phyloP scores from a whole-genome alignment of 192 early-diverging fungal species.

The Backusella parvicylindrica region DNA sequence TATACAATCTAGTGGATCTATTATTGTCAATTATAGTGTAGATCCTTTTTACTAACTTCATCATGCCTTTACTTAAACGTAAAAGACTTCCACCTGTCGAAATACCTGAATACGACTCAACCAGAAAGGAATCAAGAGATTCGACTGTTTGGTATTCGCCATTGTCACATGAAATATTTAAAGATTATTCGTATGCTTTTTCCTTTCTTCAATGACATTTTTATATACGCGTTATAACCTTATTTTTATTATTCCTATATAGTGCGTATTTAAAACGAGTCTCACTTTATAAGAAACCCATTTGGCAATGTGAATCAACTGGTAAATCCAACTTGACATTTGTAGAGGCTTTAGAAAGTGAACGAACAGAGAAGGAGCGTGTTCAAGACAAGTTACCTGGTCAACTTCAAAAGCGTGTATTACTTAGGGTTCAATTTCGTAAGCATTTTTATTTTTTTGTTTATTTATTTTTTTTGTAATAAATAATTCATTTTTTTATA shows the following conservation, averaged over 20 bases:
- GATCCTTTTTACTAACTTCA: too few relatives aligned
- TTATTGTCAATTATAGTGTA: too few relatives aligned
- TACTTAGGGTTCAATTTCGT: slow-evolving; percentile 76
- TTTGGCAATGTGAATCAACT: slow-evolving; percentile 78
- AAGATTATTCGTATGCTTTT: slow-evolving; percentile 49
- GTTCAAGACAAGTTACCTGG: slow-evolving; percentile 65
- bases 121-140: slow-evolving; percentile 28
- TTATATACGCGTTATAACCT: slow-evolving; percentile 8
- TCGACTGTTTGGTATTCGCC: slow-evolving; percentile 46
- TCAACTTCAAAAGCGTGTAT: slow-evolving; percentile 55
- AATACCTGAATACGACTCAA: slow-evolving; percentile 14
- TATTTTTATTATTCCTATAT: slow-evolving; percentile 5
- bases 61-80: slow-evolving; percentile 35
- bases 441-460: slow-evolving; percentile 19
- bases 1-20: too few relatives aligned
- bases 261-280: slow-evolving; percentile 27
- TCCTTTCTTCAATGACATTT: not conserved
- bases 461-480: not conserved
- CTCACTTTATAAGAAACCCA: slow-evolving; percentile 60
- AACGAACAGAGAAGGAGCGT: slow-evolving; percentile 59
- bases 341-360: slow-evolving; percentile 74
- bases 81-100: slow-evolving; percentile 18
- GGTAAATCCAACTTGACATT: slow-evolving; percentile 76
- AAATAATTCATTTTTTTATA: too few relatives aligned
- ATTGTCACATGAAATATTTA: slow-evolving; percentile 55